These are phyloP conservation scores for Kodamaea neixiangensis DNA, from an alignment of 805 yeast species.

Conservation along the genomic window DNA sequence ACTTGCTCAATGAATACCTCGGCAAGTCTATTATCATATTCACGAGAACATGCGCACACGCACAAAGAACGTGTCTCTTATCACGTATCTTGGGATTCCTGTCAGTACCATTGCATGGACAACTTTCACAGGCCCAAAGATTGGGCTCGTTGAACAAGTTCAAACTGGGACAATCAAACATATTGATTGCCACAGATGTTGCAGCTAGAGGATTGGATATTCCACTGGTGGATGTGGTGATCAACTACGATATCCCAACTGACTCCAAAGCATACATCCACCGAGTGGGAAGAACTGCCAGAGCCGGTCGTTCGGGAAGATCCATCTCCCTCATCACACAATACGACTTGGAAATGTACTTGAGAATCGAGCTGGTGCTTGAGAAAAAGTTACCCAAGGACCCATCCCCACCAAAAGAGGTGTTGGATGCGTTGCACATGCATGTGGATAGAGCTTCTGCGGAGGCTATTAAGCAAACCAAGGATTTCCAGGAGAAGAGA, in stretches of 20 bases:
- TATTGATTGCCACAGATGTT: slow-evolving; percentile 80
- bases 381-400: slow-evolving; percentile 78
- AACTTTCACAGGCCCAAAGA: slow-evolving; percentile 80
- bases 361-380: slow-evolving; percentile 86
- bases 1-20: slow-evolving; percentile 73
- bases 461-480: slow-evolving; percentile 81
- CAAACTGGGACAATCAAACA: slow-evolving; percentile 68
- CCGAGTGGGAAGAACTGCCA: slow-evolving; percentile 93
- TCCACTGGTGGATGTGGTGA: slow-evolving; percentile 74
- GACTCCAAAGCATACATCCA: slow-evolving; percentile 84
- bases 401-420: slow-evolving; percentile 75
- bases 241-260: slow-evolving; percentile 79
- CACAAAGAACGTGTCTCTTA: slow-evolving; percentile 84
- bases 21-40: slow-evolving; percentile 90
- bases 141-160: slow-evolving; percentile 79
- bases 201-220: slow-evolving; percentile 91
- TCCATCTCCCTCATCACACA: slow-evolving; percentile 90
- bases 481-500: slow-evolving; percentile 54
- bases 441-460: slow-evolving; percentile 91
- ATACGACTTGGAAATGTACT: slow-evolving; percentile 85
- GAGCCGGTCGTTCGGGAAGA: slow-evolving; percentile 89
- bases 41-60: slow-evolving; percentile 93
- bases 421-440: slow-evolving; percentile 73
- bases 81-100: slow-evolving; percentile 81
- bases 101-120: slow-evolving; percentile 94